A percentile compares a stretch with the other conserved stretches of the same genome.
phyloP scores from a whole-genome alignment of 192 early-diverging fungal species.

The Allomyces macrogynus region DNA sequence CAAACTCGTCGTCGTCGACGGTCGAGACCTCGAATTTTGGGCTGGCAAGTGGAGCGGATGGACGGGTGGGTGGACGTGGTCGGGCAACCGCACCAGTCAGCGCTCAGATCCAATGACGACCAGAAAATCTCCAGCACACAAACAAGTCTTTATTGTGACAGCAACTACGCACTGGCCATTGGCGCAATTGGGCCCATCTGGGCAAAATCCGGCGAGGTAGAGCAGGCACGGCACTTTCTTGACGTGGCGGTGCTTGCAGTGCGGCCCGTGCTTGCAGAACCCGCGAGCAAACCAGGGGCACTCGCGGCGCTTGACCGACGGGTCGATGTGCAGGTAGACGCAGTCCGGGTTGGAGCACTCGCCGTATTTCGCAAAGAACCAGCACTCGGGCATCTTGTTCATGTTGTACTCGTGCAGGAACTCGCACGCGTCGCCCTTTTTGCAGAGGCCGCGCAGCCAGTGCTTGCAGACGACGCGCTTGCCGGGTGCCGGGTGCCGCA shows the following conservation, averaged over 20 bases:
- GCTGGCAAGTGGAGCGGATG: slow-evolving; percentile 10
- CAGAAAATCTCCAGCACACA: neutral
- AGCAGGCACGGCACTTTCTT: slow-evolving; percentile 65
- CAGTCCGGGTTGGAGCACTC: slow-evolving; percentile 78
- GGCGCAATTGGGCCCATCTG: slow-evolving; percentile 69
- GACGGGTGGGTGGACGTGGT: neutral
- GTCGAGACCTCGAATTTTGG: slow-evolving; percentile 63
- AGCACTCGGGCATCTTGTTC: slow-evolving; percentile 95
- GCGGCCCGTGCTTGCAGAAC: slow-evolving; percentile 73
- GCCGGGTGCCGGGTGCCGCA: slow-evolving; percentile 6
- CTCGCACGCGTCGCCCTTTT: slow-evolving; percentile 94
- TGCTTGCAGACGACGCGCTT: slow-evolving; percentile 94
- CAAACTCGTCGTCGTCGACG: slow-evolving; percentile 25
- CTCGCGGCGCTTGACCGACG: slow-evolving; percentile 71
- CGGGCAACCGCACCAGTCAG: too few species aligned
- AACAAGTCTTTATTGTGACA: neutral
- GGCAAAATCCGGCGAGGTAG: slow-evolving; percentile 92
- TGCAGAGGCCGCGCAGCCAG: slow-evolving; percentile 89
- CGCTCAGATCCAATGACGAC: neutral
- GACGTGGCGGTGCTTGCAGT: slow-evolving; percentile 80
- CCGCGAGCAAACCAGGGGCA: slow-evolving; percentile 92
- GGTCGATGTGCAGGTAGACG: slow-evolving; percentile 83
- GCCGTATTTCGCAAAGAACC: slow-evolving; percentile 73
- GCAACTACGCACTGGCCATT: slow-evolving; percentile 51
- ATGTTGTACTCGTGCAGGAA: slow-evolving; percentile 95